A percentile compares a stretch with the other conserved stretches of the same genome.
phyloP scores from a whole-genome alignment of 257 asterid species.

The Hygrophila difformis region DNA sequence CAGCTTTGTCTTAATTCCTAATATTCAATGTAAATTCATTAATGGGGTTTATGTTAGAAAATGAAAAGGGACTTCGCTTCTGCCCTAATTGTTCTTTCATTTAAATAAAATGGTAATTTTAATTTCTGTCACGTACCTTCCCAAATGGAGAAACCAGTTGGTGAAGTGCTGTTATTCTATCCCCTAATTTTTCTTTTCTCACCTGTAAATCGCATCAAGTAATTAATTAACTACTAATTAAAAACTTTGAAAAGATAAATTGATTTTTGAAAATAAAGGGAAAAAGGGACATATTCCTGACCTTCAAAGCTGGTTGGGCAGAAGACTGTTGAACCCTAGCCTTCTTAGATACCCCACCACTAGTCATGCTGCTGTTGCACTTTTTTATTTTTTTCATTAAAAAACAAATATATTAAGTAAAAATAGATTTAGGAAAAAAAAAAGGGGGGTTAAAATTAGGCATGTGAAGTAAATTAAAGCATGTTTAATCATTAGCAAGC shows the following conservation, averaged over 20 bases:
- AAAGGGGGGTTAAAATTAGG: no score
- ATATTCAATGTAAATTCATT: no score
- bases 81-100: no score
- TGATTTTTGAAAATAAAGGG: background rate
- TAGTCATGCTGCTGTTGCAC: conserved; percentile 43
- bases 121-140: conserved; percentile 42
- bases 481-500: no score
- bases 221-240: no score
- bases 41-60: no score
- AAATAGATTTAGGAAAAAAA: no score
- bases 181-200: conserved; percentile 89
- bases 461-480: no score
- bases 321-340: conserved; percentile 83
- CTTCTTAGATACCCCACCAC: conserved; percentile 73
- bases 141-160: conserved; percentile 98
- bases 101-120: no score
- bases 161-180: conserved; percentile 90
- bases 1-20: background rate
- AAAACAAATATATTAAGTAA: no score
- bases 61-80: no score
- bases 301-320: conserved; percentile 83
- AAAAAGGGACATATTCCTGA: conserved; percentile 19
- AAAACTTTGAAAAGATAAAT: no score
- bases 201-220: conserved; percentile 33
- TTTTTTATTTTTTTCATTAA: conserved; percentile 22